Conservation (phyloP, 2,329 filamentous ascomycete species). For the Septoria petroselini region DNA sequence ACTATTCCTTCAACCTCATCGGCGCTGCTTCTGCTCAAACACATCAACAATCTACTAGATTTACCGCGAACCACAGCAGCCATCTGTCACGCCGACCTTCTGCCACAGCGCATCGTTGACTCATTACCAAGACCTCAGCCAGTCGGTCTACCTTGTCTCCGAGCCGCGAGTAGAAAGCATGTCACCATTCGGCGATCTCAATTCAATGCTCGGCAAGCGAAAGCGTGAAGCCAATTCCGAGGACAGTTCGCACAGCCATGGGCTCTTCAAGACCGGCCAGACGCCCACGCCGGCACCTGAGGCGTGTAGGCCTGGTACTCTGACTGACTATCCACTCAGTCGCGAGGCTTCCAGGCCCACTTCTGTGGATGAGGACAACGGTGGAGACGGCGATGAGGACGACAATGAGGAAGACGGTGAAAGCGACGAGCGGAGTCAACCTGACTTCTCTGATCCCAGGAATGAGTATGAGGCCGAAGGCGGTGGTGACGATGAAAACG, state of each 20-base stretch:
- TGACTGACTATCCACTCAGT: no score
- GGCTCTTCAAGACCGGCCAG: slow-evolving; percentile 5
- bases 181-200: neutral
- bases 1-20: no score
- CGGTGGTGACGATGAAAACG: neutral
- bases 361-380: neutral
- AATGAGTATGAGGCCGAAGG: no score
- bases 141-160: neutral
- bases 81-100: no score
- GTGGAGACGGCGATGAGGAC: neutral
- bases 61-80: no score
- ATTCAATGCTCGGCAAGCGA: neutral
- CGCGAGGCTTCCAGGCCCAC: no score
- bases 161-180: neutral
- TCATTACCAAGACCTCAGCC: no score
- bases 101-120: no score
- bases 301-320: neutral
- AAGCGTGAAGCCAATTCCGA: neutral
- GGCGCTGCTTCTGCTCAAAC: no score
- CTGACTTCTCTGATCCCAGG: no score
- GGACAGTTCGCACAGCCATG: neutral
- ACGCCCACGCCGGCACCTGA: slow-evolving; percentile 9
- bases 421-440: no score
- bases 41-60: no score
- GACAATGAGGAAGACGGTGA: neutral